These are phyloP conservation scores for Tolypocladium ovalisporum DNA, from an alignment of 2,329 filamentous ascomycete genomes.

Conservation along the genomic window DNA sequence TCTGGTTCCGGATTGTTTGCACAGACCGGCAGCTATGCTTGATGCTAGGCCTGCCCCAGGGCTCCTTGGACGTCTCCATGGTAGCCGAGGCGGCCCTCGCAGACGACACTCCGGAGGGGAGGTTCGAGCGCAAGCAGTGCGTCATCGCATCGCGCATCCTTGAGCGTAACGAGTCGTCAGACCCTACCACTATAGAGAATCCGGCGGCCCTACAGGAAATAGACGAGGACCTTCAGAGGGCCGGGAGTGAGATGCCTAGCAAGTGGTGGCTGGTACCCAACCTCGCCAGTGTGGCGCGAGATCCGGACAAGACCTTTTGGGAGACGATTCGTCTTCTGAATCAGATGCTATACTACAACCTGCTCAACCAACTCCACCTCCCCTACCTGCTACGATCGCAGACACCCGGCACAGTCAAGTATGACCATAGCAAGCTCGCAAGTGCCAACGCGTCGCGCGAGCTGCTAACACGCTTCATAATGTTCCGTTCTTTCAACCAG, in stretches of 20 bases:
- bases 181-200: not conserved
- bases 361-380: conserved; percentile 27
- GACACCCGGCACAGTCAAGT: not conserved
- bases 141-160: not conserved
- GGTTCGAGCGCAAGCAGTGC: conserved; percentile 12
- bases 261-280: conserved; percentile 24
- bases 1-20: conserved; percentile 27
- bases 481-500: conserved; percentile 18
- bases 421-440: not conserved
- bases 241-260: conserved; percentile 17
- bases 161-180: conserved; percentile 15
- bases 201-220: not conserved
- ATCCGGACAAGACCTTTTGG: conserved; percentile 11
- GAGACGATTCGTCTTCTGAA: conserved; percentile 12
- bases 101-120: conserved; percentile 13
- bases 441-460: not conserved
- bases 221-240: conserved; percentile 19
- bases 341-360: conserved; percentile 26
- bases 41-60: conserved; percentile 27
- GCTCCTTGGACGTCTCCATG: conserved; percentile 12
- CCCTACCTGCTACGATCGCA: conserved; percentile 22
- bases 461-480: conserved; percentile 17
- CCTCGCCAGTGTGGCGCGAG: conserved; percentile 7
- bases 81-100: conserved; percentile 7
- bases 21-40: conserved; percentile 26